Evolutionary conservation across 176 grass and related monocot genomes (phyloP).

Genomic region (Sorghum bicolor): DNA sequence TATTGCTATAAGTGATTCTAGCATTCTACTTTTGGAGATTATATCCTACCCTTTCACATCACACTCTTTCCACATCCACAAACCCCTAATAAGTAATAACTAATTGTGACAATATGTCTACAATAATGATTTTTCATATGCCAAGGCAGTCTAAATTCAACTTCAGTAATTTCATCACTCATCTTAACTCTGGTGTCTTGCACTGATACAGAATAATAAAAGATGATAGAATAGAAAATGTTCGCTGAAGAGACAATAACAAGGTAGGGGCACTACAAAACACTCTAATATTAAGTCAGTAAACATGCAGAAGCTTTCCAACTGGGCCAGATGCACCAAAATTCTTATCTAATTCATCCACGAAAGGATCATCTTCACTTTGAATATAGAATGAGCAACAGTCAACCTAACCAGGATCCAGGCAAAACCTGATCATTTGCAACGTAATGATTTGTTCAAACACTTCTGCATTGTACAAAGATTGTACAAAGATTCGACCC

Average conservation of each 20-base stretch:
- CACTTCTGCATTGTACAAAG: slow-evolving; percentile 19
- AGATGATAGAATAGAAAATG: neutral
- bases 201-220: neutral
- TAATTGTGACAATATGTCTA: neutral
- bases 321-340: slow-evolving; percentile 14
- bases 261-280: neutral
- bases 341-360: slow-evolving; percentile 19
- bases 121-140: neutral
- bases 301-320: slow-evolving; percentile 17
- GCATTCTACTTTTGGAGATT: slow-evolving; percentile 6
- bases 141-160: neutral
- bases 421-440: slow-evolving; percentile 32
- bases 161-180: neutral
- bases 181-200: slow-evolving; percentile 15
- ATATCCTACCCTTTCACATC: neutral
- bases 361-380: slow-evolving; percentile 22
- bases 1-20: slow-evolving; percentile 9
- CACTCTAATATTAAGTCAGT: slow-evolving; percentile 16
- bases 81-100: neutral
- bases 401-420: slow-evolving; percentile 23
- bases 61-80: neutral
- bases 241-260: neutral
- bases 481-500: slow-evolving; percentile 30
- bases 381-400: neutral
- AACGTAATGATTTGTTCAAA: slow-evolving; percentile 24